Conservation (phyloP, 169 alveolate genomes). For the Cryptosporidium parvum region DNA sequence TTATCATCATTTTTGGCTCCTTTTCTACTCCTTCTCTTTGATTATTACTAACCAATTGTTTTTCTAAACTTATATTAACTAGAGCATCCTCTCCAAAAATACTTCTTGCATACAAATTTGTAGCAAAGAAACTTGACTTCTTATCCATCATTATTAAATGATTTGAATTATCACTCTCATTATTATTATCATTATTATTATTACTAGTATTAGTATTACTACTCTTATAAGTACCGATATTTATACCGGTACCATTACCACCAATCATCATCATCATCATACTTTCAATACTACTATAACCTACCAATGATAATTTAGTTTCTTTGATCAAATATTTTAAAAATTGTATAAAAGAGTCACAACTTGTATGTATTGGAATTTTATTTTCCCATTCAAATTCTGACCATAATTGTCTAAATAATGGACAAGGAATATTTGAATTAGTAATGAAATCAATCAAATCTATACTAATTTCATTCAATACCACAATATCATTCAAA, state of each 20-base stretch:
- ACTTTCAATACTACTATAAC: neutral
- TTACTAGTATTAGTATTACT: neutral
- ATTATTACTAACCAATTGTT: slow-evolving; percentile 78
- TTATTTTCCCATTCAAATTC: slow-evolving; percentile 97
- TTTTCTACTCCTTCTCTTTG: slow-evolving; percentile 82
- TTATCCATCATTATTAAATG: slow-evolving; percentile 42
- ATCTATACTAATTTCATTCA: slow-evolving; percentile 89
- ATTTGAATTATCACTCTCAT: neutral
- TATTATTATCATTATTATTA: too few relatives aligned
- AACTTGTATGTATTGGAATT: slow-evolving; percentile 80
- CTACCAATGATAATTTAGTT: slow-evolving; percentile 61
- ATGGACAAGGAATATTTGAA: slow-evolving; percentile 87
- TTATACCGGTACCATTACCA: neutral
- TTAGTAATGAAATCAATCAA: slow-evolving; percentile 89
- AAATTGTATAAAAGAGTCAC: slow-evolving; percentile 55
- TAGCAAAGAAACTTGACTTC: slow-evolving; percentile 88
- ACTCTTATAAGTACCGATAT: neutral
- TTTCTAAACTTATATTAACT: slow-evolving; percentile 89
- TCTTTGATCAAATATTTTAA: slow-evolving; percentile 36
- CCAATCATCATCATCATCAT: neutral
- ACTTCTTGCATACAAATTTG: slow-evolving; percentile 91
- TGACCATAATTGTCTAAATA: slow-evolving; percentile 94
- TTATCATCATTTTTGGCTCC: slow-evolving; percentile 39
- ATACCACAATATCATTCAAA: slow-evolving; percentile 83
- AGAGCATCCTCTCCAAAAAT: slow-evolving; percentile 93